Conservation (phyloP, 805 yeast genomes). For the Lachancea quebecensis region DNA sequence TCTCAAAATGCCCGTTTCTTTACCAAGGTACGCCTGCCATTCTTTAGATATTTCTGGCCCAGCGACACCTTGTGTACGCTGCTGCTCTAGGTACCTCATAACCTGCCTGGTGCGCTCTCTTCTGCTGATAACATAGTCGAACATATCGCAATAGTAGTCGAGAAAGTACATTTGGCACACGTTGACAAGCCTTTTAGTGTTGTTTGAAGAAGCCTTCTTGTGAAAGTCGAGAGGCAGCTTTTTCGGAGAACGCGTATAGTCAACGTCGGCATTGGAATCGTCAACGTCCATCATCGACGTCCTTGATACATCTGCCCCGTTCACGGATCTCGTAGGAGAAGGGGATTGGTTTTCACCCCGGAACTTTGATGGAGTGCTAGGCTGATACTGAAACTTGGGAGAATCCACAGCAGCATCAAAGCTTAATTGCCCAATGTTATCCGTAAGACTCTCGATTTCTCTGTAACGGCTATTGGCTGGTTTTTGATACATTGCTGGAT, state of each 20-base stretch:
- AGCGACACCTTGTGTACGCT: conserved; percentile 26
- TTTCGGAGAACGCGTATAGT: conserved; percentile 30
- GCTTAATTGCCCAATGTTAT: conserved; percentile 30
- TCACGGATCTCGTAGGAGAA: conserved; percentile 28
- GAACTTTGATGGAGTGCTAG: conserved; percentile 19
- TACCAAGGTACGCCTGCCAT: conserved; percentile 74
- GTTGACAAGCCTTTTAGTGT: conserved; percentile 77
- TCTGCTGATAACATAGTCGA: conserved; percentile 84
- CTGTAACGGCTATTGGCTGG: conserved; percentile 11
- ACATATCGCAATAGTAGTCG: conserved; percentile 93
- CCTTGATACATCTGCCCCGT: conserved; percentile 13
- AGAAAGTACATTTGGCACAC: conserved; percentile 91
- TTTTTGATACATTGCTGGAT: conserved; percentile 19
- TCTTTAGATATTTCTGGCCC: conserved; percentile 42
- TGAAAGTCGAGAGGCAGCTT: conserved; percentile 42
- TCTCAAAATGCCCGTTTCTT: conserved; percentile 79
- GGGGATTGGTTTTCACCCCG: conserved; percentile 23
- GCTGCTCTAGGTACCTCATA: conserved; percentile 43
- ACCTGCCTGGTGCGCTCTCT: conserved; percentile 75
- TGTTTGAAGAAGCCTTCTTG: conserved; percentile 56
- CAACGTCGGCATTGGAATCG: conserved; percentile 16
- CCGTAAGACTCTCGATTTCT: conserved; percentile 30
- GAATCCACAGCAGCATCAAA: conserved; percentile 19
- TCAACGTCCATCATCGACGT: conserved; percentile 32
- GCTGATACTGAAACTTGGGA: conserved; percentile 6